These are phyloP conservation scores for Penicillium hordei DNA, from an alignment of 2,329 filamentous ascomycete species.

Conservation along the genomic window DNA sequence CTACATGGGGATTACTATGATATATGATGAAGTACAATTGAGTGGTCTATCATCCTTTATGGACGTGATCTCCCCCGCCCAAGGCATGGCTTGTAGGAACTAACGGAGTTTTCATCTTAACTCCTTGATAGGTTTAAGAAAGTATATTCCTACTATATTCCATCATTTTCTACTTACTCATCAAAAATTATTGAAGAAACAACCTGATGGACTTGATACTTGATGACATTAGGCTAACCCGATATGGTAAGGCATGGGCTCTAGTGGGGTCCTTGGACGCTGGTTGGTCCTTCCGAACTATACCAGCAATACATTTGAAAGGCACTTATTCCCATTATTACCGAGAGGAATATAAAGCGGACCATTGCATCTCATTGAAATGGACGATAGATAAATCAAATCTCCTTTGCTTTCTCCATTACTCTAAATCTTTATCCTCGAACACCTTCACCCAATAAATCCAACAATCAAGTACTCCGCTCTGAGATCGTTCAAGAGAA, in stretches of 20 bases:
- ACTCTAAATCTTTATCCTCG: background rate
- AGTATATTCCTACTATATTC: background rate
- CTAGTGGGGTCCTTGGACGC: background rate
- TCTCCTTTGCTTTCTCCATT: background rate
- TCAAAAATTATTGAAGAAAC: background rate
- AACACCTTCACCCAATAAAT: constrained; percentile 3
- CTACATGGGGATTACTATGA: fast-evolving
- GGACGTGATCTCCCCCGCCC: no score
- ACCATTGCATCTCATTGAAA: fast-evolving
- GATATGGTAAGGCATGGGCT: background rate
- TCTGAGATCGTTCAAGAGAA: constrained; percentile 22
- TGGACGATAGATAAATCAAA: background rate
- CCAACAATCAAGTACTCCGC: constrained; percentile 15
- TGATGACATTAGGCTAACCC: constrained; percentile 16
- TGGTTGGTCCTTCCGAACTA: background rate
- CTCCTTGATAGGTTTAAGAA: background rate
- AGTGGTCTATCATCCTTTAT: no score
- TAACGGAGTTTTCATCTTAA: background rate
- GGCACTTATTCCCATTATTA: background rate
- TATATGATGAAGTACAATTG: no score
- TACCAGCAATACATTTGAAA: background rate
- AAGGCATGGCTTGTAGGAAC: background rate
- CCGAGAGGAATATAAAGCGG: background rate
- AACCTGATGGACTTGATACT: background rate
- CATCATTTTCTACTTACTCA: background rate